Percentiles rank a stretch among this genome's conserved stretches.
phyloP scores from a whole-genome alignment of 495 filamentous ascomycete genomes.

The Aspergillus homomorphus region DNA sequence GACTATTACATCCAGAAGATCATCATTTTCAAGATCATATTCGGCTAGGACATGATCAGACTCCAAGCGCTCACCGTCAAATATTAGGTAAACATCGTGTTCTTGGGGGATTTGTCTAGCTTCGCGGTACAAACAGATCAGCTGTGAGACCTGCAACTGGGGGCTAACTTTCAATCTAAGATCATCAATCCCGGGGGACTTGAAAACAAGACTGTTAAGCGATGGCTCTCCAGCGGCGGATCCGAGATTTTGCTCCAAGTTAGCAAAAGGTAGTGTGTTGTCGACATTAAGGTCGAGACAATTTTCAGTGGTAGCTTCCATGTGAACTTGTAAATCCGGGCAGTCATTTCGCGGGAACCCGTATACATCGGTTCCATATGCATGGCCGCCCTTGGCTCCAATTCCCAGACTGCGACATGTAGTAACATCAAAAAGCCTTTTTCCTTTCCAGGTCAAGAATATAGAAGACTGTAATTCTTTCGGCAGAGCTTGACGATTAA shows the following conservation, averaged over 20 bases:
- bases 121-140: slow-evolving; percentile 52
- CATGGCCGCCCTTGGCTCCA: slow-evolving; percentile 37
- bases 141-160: slow-evolving; percentile 52
- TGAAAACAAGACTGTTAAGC: slow-evolving; percentile 55
- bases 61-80: slow-evolving; percentile 77
- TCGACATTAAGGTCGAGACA: slow-evolving; percentile 20
- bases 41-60: slow-evolving; percentile 58
- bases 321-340: slow-evolving; percentile 45
- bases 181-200: slow-evolving; percentile 52
- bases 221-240: slow-evolving; percentile 23
- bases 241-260: slow-evolving; percentile 13
- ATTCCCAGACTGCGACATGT: slow-evolving; percentile 65
- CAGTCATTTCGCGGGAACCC: slow-evolving; percentile 29
- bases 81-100: slow-evolving; percentile 59
- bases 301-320: slow-evolving; percentile 71
- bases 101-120: slow-evolving; percentile 43
- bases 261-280: not conserved
- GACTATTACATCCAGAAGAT: slow-evolving; percentile 73
- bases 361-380: slow-evolving; percentile 31
- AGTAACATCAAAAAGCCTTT: slow-evolving; percentile 67
- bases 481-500: slow-evolving; percentile 53
- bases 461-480: slow-evolving; percentile 47
- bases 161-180: slow-evolving; percentile 57
- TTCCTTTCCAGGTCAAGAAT: slow-evolving; percentile 76
- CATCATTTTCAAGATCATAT: slow-evolving; percentile 75